These are phyloP conservation scores for Globisporangium irregulare DNA, from an alignment of 352 stramenopile species.

Conservation along the genomic window DNA sequence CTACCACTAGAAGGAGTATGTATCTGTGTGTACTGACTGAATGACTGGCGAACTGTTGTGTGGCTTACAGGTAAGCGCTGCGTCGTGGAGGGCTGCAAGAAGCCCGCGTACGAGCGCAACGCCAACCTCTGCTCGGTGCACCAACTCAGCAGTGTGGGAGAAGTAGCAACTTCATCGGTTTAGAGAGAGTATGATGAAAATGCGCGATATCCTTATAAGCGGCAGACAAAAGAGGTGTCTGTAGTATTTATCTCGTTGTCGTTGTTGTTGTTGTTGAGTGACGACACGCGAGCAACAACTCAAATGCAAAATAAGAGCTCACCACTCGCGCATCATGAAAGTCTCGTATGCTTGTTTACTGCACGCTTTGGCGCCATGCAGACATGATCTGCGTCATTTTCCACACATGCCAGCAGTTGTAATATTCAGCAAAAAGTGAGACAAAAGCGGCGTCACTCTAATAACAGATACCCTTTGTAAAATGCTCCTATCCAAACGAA, in stretches of 20 bases:
- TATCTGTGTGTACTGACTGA: not conserved
- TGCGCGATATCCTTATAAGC: not conserved
- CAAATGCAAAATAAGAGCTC: not conserved
- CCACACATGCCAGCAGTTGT: no score
- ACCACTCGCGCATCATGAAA: not conserved
- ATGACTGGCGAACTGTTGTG: not conserved
- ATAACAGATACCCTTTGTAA: no score
- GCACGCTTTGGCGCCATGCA: no score
- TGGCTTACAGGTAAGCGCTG: conserved; percentile 43
- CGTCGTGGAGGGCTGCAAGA: conserved; percentile 39
- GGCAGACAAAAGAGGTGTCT: not conserved
- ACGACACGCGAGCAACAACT: not conserved
- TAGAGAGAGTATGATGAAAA: not conserved
- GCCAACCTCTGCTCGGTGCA: conserved; percentile 43
- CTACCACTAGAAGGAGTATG: not conserved
- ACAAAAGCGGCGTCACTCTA: no score
- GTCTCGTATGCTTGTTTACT: not conserved
- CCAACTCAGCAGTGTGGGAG: conserved; percentile 13
- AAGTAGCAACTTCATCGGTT: not conserved
- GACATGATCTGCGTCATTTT: no score
- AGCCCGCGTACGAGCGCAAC: conserved; percentile 49
- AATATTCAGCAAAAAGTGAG: no score
- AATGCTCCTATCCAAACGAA: no score
- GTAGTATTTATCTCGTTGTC: conserved; percentile 7
- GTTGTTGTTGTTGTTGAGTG: not conserved